Conservation (phyloP, 768 basidiomycete species). For the Russula griseocarnosa region DNA sequence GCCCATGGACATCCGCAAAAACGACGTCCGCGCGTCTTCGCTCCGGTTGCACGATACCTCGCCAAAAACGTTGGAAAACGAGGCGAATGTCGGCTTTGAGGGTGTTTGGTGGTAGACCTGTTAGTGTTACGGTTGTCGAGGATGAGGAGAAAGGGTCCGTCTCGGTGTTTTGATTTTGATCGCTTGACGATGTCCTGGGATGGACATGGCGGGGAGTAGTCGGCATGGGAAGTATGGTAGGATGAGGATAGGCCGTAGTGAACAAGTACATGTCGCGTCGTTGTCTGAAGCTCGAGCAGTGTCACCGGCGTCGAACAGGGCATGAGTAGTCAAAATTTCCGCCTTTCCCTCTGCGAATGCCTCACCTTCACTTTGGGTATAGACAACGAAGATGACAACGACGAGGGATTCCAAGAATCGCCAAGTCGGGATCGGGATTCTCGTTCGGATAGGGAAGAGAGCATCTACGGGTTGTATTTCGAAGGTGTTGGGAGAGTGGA, state of each 20-base stretch:
- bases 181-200: background rate
- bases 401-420: too few species aligned
- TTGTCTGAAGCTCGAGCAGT: too few species aligned
- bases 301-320: too few species aligned
- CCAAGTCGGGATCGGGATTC: too few species aligned
- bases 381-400: too few species aligned
- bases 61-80: constrained; percentile 10
- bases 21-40: constrained; percentile 8
- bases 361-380: too few species aligned
- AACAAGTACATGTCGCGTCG: background rate
- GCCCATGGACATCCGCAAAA: background rate
- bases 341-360: too few species aligned
- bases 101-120: background rate
- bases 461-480: too few species aligned
- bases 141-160: background rate
- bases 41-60: background rate
- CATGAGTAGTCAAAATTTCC: too few species aligned
- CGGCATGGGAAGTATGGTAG: background rate
- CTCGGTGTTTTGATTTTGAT: background rate
- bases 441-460: too few species aligned
- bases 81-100: constrained; percentile 11
- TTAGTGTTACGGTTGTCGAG: background rate
- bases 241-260: constrained; percentile 11
- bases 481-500: too few species aligned
- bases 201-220: background rate